Base-by-base conservation (phyloP, 129 eudicot species). In the Pulicaria dysenterica region DNA sequence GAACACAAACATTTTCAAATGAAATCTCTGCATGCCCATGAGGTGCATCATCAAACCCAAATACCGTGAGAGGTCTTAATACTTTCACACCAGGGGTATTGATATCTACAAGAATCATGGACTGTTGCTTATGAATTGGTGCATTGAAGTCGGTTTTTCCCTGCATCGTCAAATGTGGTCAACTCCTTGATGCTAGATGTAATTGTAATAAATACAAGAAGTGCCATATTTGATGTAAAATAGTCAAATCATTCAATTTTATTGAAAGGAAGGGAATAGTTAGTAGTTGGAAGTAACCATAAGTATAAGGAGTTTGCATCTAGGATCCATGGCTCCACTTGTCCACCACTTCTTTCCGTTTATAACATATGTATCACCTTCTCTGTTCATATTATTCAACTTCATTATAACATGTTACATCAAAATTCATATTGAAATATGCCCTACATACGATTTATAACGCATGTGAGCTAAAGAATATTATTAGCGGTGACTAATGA, bases 311-410 rank as follows among this genome's bases (percentile, higher is more conserved):
- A 94, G 73, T 79, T 88, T 94, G 86, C 99, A 94, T 86, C 99
- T 83, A 71, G 99, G 99, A 86, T 94, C 99, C 99, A 94, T 94
- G 64, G 99, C 99, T 80, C 99, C 99, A 73, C 99, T 94, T 12
- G 99, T 94, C 99, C 99, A 94, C 99, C 99, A 94, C 73, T 94
- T 94, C 72, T 68, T 88, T 58, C 99, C 99, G 43, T 94, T 94
- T 48, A 94, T 84, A 73, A 94, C 84, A 74, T 94, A 94, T 0
- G 82, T 79, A 72, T 90, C 99, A 12, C 94, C 99, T 34, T 88
- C 83, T 55, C 99, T 94, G 74, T 71, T 78, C 43, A 70, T 68
- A 66, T 54, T 69, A 80, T 64, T 37, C 46, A 67, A 41, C 56
- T 60, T 71, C 37, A n/a, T 77, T 49, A 69, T 34, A 41, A 49